A percentile compares a stretch with the other conserved stretches of the same genome.
phyloP scores from a whole-genome alignment of 305 asterid species.

The Fraxinus dipetala region DNA sequence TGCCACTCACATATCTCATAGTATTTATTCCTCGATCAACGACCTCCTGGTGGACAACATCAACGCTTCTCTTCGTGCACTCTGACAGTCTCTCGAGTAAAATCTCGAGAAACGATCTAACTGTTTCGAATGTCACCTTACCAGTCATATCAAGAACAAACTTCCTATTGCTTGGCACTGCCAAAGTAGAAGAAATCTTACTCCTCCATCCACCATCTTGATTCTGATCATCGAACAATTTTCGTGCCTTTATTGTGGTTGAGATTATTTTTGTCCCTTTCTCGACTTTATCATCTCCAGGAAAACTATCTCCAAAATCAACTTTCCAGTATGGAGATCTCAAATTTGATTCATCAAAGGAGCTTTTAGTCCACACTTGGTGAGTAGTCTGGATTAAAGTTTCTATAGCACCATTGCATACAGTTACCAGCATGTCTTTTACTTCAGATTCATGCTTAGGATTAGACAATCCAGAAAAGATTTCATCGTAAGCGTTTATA shows the following conservation, averaged over 20 bases:
- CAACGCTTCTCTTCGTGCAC: constrained; percentile 41
- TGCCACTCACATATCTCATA: constrained; percentile 35
- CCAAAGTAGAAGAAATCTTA: constrained; percentile 41
- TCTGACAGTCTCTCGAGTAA: constrained; percentile 41
- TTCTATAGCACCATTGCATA: constrained; percentile 61
- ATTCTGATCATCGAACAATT: constrained; percentile 23
- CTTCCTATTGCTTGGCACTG: constrained; percentile 45
- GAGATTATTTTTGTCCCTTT: constrained; percentile 21
- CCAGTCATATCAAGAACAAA: constrained; percentile 67
- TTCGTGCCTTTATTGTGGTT: constrained; percentile 21
- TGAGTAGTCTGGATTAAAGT: constrained; percentile 58
- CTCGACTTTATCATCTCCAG: constrained; percentile 17
- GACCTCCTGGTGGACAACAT: constrained; percentile 45
- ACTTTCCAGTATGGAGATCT: constrained; percentile 19
- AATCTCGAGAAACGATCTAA: constrained; percentile 60
- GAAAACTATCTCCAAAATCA: constrained; percentile 20
- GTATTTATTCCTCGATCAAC: constrained; percentile 55
- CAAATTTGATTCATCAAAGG: constrained; percentile 6
- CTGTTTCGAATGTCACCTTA: constrained; percentile 53
- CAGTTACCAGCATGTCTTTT: constrained; percentile 41
- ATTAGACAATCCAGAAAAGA: constrained; percentile 61
- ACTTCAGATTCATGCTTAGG: constrained; percentile 58
- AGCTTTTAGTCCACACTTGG: constrained; percentile 30
- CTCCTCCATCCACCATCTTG: constrained; percentile 41
- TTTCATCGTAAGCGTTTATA: constrained; percentile 48